phyloP scores from a whole-genome alignment of 108 stramenopile species.

The Skeletonema marinoi region DNA sequence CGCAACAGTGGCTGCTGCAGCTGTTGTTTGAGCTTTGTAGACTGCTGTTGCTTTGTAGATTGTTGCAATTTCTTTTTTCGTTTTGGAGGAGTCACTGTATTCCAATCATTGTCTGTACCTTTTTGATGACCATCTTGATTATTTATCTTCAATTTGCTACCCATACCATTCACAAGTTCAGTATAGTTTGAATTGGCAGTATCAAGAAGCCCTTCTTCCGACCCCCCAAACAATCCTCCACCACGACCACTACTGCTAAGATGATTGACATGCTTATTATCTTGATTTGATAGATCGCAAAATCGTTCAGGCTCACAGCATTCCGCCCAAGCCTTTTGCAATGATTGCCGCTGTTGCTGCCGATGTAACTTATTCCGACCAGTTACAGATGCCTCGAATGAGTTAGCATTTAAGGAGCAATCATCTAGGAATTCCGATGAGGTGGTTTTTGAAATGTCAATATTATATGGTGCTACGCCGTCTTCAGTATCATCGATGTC shows the following conservation, averaged over 20 bases:
- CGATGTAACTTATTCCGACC: neutral
- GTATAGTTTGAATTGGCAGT: neutral
- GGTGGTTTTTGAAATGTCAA: neutral
- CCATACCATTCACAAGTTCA: neutral
- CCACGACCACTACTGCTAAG: neutral
- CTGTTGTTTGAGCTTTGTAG: neutral
- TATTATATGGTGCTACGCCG: neutral
- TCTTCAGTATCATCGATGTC: neutral
- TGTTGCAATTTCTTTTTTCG: neutral
- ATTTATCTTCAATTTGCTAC: neutral
- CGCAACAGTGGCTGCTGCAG: neutral
- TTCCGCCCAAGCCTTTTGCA: conserved; percentile 3
- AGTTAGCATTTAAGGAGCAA: neutral
- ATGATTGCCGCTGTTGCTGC: neutral
- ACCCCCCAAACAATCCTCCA: neutral
- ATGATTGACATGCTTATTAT: neutral
- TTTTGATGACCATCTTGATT: neutral
- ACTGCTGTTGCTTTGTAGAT: neutral
- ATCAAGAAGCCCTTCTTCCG: neutral
- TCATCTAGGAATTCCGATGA: neutral
- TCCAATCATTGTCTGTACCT: neutral
- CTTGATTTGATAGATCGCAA: neutral
- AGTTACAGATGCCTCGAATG: neutral
- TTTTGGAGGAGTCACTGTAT: neutral
- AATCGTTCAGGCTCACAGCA: conserved; percentile 4